Percentiles rank a stretch among this genome's conserved stretches.
phyloP scores from a whole-genome alignment of 169 alveolate species.

The Cryptosporidium andersoni region DNA sequence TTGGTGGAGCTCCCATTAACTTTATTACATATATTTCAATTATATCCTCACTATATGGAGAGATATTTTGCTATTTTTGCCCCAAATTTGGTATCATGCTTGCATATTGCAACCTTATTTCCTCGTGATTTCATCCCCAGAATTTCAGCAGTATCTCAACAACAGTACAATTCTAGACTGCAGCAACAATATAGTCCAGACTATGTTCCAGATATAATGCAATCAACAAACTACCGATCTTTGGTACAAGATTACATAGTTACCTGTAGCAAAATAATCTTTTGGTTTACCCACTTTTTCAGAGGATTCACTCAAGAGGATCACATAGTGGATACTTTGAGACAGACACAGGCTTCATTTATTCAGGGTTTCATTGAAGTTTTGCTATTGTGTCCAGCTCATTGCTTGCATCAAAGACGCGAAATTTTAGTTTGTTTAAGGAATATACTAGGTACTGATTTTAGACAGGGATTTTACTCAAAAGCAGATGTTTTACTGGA shows the following conservation, averaged over 20 bases:
- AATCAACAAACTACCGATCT: constrained; percentile 30
- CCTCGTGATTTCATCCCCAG: constrained; percentile 68
- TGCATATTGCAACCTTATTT: constrained; percentile 47
- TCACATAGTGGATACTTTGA: constrained; percentile 48
- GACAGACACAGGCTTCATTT: constrained; percentile 50
- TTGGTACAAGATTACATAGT: constrained; percentile 62
- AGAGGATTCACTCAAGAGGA: constrained; percentile 57
- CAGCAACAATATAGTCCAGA: constrained; percentile 31
- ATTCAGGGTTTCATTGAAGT: constrained; percentile 59
- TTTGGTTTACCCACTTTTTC: constrained; percentile 64
- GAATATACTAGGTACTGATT: constrained; percentile 50
- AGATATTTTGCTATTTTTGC: constrained; percentile 68
- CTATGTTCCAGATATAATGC: constrained; percentile 43
- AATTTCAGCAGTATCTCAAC: constrained; percentile 24
- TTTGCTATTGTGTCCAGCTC: constrained; percentile 43
- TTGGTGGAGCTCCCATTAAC: constrained; percentile 59
- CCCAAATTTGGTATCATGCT: constrained; percentile 60
- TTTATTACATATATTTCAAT: constrained; percentile 59
- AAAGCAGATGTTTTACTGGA: constrained; percentile 40
- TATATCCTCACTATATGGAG: constrained; percentile 65
- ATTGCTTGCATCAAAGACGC: constrained; percentile 68
- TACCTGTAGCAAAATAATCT: constrained; percentile 59
- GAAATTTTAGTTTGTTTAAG: constrained; percentile 61
- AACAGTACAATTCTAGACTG: not conserved
- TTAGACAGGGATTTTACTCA: constrained; percentile 52